phyloP scores from a whole-genome alignment of 768 basidiomycete genomes.

The Leucosporidium yakuticum region DNA sequence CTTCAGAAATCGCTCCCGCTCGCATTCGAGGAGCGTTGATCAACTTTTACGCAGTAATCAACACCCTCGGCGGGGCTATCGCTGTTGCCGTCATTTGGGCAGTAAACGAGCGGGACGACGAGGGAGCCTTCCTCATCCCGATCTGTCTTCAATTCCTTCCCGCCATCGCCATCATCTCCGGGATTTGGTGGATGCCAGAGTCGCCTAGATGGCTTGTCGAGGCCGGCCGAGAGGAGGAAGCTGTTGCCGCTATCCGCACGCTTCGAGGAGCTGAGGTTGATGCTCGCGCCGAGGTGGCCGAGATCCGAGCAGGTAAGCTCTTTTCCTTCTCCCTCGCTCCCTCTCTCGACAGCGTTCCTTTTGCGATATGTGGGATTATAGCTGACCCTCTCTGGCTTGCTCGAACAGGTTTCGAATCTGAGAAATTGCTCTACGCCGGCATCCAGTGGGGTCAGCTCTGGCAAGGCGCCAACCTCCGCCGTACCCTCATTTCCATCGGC shows the following conservation, averaged over 20 bases:
- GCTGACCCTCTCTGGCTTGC: slow-evolving; percentile 18
- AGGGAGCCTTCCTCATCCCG: too few relatives aligned
- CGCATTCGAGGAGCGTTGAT: too few relatives aligned
- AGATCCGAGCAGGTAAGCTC: neutral
- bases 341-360: too few relatives aligned
- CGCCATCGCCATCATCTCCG: neutral
- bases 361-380: neutral
- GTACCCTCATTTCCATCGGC: slow-evolving; percentile 4
- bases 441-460: slow-evolving; percentile 3
- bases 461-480: slow-evolving; percentile 14
- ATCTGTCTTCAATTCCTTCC: too few relatives aligned
- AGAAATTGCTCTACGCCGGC: neutral
- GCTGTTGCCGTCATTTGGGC: too few relatives aligned
- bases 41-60: too few relatives aligned
- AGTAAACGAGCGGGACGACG: too few relatives aligned
- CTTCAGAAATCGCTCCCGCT: too few relatives aligned
- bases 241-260: slow-evolving; percentile 3
- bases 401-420: slow-evolving; percentile 14
- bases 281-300: neutral
- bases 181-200: slow-evolving; percentile 5
- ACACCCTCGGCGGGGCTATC: too few relatives aligned
- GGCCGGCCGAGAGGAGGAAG: too few relatives aligned
- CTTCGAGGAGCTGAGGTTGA: slow-evolving; percentile 15
- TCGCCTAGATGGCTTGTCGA: slow-evolving; percentile 9
- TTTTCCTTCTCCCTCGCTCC: too few relatives aligned